Evolutionary conservation across 179 eudicot species (phyloP).

Genomic region (Camellia oleifera): DNA sequence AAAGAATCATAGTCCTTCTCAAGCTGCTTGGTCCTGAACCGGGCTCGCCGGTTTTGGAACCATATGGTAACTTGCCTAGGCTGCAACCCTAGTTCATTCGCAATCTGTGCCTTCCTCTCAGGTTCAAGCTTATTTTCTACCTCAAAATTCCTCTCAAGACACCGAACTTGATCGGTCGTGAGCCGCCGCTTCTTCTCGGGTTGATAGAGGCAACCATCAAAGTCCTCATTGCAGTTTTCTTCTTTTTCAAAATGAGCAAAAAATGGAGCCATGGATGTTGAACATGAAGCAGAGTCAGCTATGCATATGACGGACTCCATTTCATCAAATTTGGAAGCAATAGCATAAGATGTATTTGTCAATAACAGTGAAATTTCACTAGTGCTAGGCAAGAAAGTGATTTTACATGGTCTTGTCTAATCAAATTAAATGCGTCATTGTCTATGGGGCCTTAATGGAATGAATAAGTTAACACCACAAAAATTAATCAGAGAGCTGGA

Average conservation of each 20-base stretch:
- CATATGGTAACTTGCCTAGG: constrained; percentile 75
- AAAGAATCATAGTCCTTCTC: constrained; percentile 57
- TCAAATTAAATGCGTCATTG: no score
- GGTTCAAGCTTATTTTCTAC: constrained; percentile 74
- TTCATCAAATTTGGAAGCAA: no score
- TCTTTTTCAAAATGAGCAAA: constrained; percentile 17
- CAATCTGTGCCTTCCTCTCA: constrained; percentile 55
- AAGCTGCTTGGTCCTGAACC: constrained; percentile 73
- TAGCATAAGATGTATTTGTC: not conserved
- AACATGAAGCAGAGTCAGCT: constrained; percentile 27
- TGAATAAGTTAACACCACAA: no score
- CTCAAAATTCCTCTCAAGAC: constrained; percentile 59
- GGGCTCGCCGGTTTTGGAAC: constrained; percentile 86
- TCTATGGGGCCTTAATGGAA: no score
- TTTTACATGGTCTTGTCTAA: no score
- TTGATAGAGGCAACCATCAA: constrained; percentile 24
- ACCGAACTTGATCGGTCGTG: constrained; percentile 43
- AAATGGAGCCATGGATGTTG: constrained; percentile 30
- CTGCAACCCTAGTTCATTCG: constrained; percentile 57
- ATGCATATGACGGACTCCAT: not conserved
- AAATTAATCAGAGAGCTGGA: no score
- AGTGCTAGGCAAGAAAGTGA: not conserved
- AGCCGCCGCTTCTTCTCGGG: constrained; percentile 66
- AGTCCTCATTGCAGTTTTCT: constrained; percentile 27
- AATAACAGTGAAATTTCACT: not conserved